Evolutionary conservation across 2,329 filamentous ascomycete genomes (phyloP).

Genomic region (Nemania diffusa): DNA sequence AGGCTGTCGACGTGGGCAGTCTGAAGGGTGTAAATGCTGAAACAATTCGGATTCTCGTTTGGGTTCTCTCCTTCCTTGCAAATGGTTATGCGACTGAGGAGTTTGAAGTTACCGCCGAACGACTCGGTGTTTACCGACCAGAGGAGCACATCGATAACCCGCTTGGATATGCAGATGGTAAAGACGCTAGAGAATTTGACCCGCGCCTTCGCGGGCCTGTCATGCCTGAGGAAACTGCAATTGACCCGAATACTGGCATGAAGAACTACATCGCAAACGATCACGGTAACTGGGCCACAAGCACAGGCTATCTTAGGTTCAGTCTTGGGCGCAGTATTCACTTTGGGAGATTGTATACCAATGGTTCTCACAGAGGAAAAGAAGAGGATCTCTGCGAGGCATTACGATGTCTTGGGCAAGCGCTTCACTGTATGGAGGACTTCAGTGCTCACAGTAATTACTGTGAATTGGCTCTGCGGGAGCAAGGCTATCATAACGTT

Average conservation of each 20-base stretch:
- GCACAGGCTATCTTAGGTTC: constrained; percentile 82
- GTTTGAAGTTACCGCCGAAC: constrained; percentile 84
- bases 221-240: constrained; percentile 73
- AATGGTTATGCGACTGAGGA: constrained; percentile 89
- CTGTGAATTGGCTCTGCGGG: constrained; percentile 78
- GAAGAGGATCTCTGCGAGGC: constrained; percentile 85
- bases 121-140: constrained; percentile 82
- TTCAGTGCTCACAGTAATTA: constrained; percentile 88
- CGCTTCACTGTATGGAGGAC: constrained; percentile 81
- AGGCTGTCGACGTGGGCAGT: constrained; percentile 83
- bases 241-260: constrained; percentile 87
- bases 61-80: constrained; percentile 82
- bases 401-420: constrained; percentile 78
- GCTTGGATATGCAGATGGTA: constrained; percentile 84
- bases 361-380: constrained; percentile 70
- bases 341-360: constrained; percentile 79
- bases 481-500: constrained; percentile 74
- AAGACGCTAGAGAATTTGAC: constrained; percentile 86
- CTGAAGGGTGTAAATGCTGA: constrained; percentile 81
- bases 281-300: constrained; percentile 86
- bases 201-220: constrained; percentile 84
- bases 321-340: constrained; percentile 80
- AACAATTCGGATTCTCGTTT: constrained; percentile 81
- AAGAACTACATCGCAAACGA: constrained; percentile 99
- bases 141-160: constrained; percentile 82